Conservation (phyloP, 2,329 filamentous ascomycete species). For the Chrysosporium queenslandicum region DNA sequence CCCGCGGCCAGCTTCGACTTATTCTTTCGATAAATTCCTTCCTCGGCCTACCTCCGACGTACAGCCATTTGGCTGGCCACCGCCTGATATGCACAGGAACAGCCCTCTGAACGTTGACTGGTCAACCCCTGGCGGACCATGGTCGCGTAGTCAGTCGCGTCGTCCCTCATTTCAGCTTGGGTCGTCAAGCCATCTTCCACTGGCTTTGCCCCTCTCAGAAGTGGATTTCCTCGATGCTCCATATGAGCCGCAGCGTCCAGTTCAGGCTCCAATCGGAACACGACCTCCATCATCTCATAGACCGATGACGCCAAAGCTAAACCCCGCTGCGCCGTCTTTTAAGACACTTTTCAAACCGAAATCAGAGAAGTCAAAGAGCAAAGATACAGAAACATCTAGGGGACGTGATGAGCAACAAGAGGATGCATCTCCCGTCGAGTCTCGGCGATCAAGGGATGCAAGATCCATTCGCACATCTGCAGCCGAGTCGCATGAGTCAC, state of each 20-base stretch:
- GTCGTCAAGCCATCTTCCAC: conserved; percentile 54
- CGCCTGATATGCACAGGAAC: conserved; percentile 45
- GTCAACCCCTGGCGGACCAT: conserved; percentile 47
- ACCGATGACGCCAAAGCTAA: conserved; percentile 53
- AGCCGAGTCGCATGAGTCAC: conserved; percentile 39
- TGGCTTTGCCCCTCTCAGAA: conserved; percentile 45
- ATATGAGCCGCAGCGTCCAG: conserved; percentile 42
- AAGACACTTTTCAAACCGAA: conserved; percentile 57
- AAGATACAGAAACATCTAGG: conserved; percentile 22
- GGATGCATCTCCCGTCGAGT: conserved; percentile 34
- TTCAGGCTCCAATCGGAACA: conserved; percentile 67
- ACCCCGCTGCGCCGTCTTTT: conserved; percentile 83
- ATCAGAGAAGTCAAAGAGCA: conserved; percentile 30
- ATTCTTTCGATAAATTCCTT: conserved; percentile 48
- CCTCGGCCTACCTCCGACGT: conserved; percentile 71
- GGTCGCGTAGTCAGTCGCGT: conserved; percentile 68
- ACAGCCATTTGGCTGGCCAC: conserved; percentile 60
- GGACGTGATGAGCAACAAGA: conserved; percentile 25
- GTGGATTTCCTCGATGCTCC: conserved; percentile 39
- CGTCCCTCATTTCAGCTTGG: conserved; percentile 71
- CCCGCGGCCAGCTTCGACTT: conserved; percentile 43
- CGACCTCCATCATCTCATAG: conserved; percentile 53
- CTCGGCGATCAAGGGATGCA: conserved; percentile 37
- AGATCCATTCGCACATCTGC: conserved; percentile 38
- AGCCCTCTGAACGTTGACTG: conserved; percentile 46